These are phyloP conservation scores for Pseudomicrostroma phylloplanum DNA, from an alignment of 1,284 basidiomycete genomes.

Conservation along the genomic window DNA sequence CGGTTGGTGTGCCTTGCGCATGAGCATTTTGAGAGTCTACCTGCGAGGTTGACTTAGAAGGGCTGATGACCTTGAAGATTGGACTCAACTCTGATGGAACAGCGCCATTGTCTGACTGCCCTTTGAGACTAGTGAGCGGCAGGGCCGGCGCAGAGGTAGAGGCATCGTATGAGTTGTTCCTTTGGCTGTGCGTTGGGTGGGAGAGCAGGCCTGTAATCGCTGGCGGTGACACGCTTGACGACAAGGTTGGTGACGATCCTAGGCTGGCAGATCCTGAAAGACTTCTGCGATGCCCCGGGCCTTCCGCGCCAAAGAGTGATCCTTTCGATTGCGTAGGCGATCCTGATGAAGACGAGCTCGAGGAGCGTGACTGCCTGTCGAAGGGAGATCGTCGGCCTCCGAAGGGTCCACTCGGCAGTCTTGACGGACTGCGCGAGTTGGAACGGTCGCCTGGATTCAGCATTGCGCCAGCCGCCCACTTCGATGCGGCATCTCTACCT, in stretches of 20 bases:
- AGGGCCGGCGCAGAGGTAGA: background rate
- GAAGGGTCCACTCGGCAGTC: too few relatives aligned
- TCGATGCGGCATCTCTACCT: background rate
- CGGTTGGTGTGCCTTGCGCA: background rate
- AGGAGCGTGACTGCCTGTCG: too few relatives aligned
- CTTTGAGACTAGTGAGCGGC: background rate
- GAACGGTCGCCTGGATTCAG: constrained; percentile 3
- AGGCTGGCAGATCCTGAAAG: background rate
- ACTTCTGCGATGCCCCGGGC: too few relatives aligned
- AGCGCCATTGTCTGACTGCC: too few relatives aligned
- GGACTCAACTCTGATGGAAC: background rate
- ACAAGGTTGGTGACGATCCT: background rate
- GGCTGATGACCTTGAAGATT: background rate
- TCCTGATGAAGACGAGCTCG: too few relatives aligned
- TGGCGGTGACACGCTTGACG: background rate
- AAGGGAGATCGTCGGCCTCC: too few relatives aligned
- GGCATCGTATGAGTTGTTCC: background rate
- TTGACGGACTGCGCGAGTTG: too few relatives aligned
- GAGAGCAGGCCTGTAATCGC: background rate
- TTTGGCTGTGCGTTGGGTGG: background rate
- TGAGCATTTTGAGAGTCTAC: background rate
- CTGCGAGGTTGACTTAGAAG: background rate
- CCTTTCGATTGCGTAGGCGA: too few relatives aligned
- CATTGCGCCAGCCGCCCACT: background rate
- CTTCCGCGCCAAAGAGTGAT: too few relatives aligned